A percentile compares a stretch with the other conserved stretches of the same genome.
These are phyloP conservation scores for Ogataea parapolymorpha DNA, from an alignment of 805 yeast species.

Conservation along the genomic window DNA sequence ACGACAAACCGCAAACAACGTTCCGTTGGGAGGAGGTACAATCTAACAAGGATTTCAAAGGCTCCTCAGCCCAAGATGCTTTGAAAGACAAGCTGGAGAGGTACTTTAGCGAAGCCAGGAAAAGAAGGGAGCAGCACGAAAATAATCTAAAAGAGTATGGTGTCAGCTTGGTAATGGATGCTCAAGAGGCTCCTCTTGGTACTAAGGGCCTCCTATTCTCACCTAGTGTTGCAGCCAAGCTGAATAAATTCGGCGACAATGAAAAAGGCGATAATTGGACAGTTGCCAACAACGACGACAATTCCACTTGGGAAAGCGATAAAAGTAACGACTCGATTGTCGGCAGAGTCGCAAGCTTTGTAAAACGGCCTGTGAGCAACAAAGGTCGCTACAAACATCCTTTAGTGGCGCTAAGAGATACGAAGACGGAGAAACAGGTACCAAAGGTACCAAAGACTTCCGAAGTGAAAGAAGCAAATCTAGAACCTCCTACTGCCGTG, in stretches of 20 bases:
- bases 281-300: slow-evolving; percentile 4
- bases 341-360: slow-evolving; percentile 1
- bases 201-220: slow-evolving; percentile 19
- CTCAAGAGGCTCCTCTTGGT: slow-evolving; percentile 8
- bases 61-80: neutral
- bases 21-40: too few relatives aligned
- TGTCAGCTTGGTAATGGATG: slow-evolving; percentile 2
- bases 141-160: slow-evolving; percentile 19
- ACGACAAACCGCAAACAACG: too few relatives aligned
- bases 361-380: neutral
- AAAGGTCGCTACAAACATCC: slow-evolving; percentile 1
- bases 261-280: slow-evolving; percentile 17
- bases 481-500: neutral
- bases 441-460: neutral
- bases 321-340: slow-evolving; percentile 2
- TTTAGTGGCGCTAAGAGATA: neutral
- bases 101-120: neutral
- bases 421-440: neutral
- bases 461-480: neutral
- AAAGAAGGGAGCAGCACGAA: slow-evolving; percentile 16
- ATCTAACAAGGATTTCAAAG: too few relatives aligned
- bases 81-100: slow-evolving; percentile 2
- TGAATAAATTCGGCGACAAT: slow-evolving; percentile 8
- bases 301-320: slow-evolving; percentile 3
- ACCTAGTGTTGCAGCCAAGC: slow-evolving; percentile 22